Conservation (phyloP, 2,329 filamentous ascomycete genomes). For the Conoideocrella luteorostrata region DNA sequence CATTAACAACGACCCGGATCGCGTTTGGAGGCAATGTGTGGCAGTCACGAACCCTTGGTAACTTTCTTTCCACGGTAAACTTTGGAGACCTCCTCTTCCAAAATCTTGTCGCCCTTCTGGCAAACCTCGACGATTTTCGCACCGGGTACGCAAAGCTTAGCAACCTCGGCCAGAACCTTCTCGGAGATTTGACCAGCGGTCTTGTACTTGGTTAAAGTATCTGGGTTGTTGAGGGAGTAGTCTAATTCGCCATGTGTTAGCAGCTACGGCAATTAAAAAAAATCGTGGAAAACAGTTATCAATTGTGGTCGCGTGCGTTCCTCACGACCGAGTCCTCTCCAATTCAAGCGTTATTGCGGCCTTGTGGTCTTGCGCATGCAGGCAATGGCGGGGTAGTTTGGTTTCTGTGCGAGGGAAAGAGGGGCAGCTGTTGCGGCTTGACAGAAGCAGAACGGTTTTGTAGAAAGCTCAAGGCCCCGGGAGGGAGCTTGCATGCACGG, state of each 20-base stretch:
- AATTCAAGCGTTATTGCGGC: background rate
- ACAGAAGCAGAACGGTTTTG: background rate
- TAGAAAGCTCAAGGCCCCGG: background rate
- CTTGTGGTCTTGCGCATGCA: background rate
- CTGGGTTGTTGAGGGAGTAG: constrained; percentile 83
- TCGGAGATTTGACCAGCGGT: constrained; percentile 91
- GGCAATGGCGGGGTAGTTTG: constrained; percentile 12
- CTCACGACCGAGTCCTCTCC: background rate
- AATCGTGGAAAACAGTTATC: background rate
- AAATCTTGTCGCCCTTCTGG: constrained; percentile 88
- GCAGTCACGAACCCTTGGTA: constrained; percentile 61
- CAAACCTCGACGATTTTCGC: constrained; percentile 92
- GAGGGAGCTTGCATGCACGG: background rate
- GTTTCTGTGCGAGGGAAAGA: constrained; percentile 14
- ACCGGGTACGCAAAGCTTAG: constrained; percentile 67
- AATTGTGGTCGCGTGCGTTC: constrained; percentile 5
- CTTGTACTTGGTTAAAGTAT: constrained; percentile 99
- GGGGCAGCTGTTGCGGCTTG: constrained; percentile 15
- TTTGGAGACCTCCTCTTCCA: constrained; percentile 89
- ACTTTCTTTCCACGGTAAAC: constrained; percentile 99
- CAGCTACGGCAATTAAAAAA: background rate
- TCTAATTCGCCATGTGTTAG: constrained; percentile 42
- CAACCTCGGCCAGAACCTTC: constrained; percentile 85
- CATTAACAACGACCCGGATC: constrained; percentile 3
- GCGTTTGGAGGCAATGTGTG: background rate